Base-by-base conservation (phyloP, 768 basidiomycete genomes). In the Tephrocybe sp. region DNA sequence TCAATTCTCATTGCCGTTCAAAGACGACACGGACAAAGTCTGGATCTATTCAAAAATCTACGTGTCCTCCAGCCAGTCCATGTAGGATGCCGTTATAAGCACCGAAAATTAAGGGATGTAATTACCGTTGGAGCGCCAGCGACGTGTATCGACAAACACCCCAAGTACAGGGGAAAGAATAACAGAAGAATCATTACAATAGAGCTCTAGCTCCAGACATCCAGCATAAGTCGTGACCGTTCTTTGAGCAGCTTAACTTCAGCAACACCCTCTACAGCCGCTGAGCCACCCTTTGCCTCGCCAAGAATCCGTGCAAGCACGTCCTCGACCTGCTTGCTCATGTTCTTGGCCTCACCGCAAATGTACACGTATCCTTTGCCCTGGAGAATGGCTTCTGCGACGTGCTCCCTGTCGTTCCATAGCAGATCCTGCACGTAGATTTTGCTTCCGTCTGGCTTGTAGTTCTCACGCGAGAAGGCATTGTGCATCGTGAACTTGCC, bases 341-440 rank as follows among this genome's bases (percentile, higher is more conserved):
- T 99, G 68, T 79, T 82, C 80, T 92, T 96, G 48, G 94, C 95
- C 62, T 98, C 95, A 63, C 95, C 95, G 61, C 95, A 98, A 56
- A 98, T 91, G 70, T 98, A 98, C 2, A 97, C 80, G 68, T 95
- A 96, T n/a, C 92, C 97, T 73, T 98, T 93, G 68, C 92, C 90
- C 58, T 90, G 90, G 56, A 97, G 76, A 59, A 99, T 92, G 15
- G 90, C 86, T 50, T 95, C 86, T 9, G 89, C 90, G 47, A 99
- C 79, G 50, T 84, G 79, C 67, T 85, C 85, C 50, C 85, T 78
- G 65, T 93, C 84, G 44, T 98, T 84, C 90, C 89, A 93, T 10
- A 99, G 73, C 51, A 98, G 75, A 70, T 99, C 93, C 72, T 99
- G 97, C n/a, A 99, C 97, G 72, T 99, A 99, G 63, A 96, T 91